Evolutionary conservation across 495 filamentous ascomycete species (phyloP).

Genomic region (Podospora australis): DNA sequence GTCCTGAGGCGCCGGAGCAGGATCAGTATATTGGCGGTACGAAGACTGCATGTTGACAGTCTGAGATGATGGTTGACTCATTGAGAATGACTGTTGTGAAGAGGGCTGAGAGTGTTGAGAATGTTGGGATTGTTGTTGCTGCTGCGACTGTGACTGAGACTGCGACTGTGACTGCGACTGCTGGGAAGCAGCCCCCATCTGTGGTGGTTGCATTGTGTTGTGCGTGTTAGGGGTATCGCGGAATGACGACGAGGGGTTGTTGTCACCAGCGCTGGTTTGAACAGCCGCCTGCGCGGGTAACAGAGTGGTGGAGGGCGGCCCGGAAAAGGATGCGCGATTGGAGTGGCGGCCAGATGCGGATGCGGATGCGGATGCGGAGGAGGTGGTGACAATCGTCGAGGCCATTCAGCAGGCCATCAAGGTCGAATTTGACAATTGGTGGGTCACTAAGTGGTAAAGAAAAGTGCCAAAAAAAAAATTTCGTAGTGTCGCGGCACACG

Average conservation of each 20-base stretch:
- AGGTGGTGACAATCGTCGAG: slow-evolving; percentile 30
- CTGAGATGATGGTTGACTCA: slow-evolving; percentile 41
- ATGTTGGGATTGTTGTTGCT: slow-evolving; percentile 23
- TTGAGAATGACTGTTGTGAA: slow-evolving; percentile 45
- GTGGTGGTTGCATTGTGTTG: slow-evolving; percentile 21
- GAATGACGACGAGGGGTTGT: too few relatives aligned
- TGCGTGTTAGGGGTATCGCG: slow-evolving; percentile 17
- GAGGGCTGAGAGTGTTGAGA: slow-evolving; percentile 38
- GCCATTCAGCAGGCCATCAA: slow-evolving; percentile 32
- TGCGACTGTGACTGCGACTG: slow-evolving; percentile 18
- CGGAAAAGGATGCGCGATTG: slow-evolving; percentile 29
- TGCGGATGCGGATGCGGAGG: slow-evolving; percentile 8
- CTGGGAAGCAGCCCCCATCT: slow-evolving; percentile 16
- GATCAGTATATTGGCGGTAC: slow-evolving; percentile 37
- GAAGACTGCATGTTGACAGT: slow-evolving; percentile 10
- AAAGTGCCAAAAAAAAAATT: too few relatives aligned
- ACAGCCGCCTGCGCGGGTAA: slow-evolving; percentile 5
- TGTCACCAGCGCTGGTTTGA: neutral
- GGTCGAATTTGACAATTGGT: too few relatives aligned
- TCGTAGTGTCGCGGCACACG: too few relatives aligned
- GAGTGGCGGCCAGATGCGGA: slow-evolving; percentile 10
- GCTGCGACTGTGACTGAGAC: slow-evolving; percentile 19
- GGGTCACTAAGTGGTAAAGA: too few relatives aligned
- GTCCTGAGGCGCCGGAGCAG: slow-evolving; percentile 43
- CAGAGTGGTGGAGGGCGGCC: slow-evolving; percentile 27